Conservation (phyloP, 169 alveolate species). For the Sarcocystis neurona region DNA sequence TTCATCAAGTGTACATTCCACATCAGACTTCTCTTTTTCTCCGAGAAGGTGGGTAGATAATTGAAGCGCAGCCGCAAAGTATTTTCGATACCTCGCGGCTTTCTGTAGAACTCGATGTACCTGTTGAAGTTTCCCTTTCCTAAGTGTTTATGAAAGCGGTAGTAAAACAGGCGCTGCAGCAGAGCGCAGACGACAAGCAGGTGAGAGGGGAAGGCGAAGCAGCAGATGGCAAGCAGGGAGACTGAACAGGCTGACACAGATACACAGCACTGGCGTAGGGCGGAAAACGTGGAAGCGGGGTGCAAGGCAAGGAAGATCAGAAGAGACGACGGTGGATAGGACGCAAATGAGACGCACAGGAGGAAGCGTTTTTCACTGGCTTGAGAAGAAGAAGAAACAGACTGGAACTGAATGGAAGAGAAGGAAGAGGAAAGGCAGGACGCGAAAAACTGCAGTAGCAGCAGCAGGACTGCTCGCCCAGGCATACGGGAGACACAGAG, state of each 20-base stretch:
- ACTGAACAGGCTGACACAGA: not conserved
- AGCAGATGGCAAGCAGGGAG: too few species aligned
- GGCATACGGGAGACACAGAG: not conserved
- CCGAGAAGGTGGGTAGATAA: conserved; percentile 76
- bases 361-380: not conserved
- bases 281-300: not conserved
- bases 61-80: conserved; percentile 76
- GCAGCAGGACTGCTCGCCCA: not conserved
- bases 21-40: conserved; percentile 73
- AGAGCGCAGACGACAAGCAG: not conserved
- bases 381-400: not conserved
- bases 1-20: conserved; percentile 79
- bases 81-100: conserved; percentile 79
- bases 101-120: conserved; percentile 77
- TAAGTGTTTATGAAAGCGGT: conserved; percentile 82
- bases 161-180: conserved; percentile 59
- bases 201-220: not conserved
- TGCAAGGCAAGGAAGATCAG: too few species aligned
- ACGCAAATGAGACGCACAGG: not conserved
- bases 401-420: not conserved
- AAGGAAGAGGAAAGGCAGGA: not conserved
- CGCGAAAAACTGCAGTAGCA: not conserved
- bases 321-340: too few species aligned
- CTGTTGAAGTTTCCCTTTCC: conserved; percentile 82
- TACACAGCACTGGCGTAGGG: not conserved